Evolutionary conservation across 176 grass and related monocot species (phyloP).

Genomic region (Phoenix roebelenii): DNA sequence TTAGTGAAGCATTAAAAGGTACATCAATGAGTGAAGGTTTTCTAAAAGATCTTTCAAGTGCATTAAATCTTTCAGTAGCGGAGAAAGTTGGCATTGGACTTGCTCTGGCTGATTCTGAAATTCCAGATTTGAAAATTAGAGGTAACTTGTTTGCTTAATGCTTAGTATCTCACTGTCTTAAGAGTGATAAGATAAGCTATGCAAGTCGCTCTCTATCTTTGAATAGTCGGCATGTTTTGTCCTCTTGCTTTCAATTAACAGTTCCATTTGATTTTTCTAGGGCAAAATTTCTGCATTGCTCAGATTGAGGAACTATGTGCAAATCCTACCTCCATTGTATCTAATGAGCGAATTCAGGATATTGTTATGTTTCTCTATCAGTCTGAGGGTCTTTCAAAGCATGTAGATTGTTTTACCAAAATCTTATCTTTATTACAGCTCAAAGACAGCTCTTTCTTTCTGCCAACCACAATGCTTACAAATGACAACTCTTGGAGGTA

Average conservation of each 20-base stretch:
- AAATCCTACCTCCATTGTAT: conserved; percentile 37
- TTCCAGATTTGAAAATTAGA: conserved; percentile 42
- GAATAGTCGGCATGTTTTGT: background rate
- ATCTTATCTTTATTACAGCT: conserved; percentile 58
- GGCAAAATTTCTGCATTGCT: conserved; percentile 57
- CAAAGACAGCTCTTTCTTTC: conserved; percentile 44
- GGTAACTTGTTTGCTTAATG: conserved; percentile 29
- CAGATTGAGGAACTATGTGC: conserved; percentile 67
- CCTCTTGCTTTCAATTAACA: background rate
- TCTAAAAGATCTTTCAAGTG: conserved; percentile 58
- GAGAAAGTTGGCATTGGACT: conserved; percentile 69
- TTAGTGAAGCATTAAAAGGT: conserved; percentile 63
- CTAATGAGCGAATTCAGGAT: conserved; percentile 72
- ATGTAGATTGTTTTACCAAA: conserved; percentile 59
- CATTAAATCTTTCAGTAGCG: conserved; percentile 45
- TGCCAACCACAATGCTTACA: conserved; percentile 36
- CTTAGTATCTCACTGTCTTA: background rate
- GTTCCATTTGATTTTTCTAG: conserved; percentile 28
- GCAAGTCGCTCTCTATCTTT: background rate
- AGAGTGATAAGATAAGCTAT: too few relatives aligned
- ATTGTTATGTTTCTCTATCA: conserved; percentile 76
- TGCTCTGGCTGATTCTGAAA: conserved; percentile 72
- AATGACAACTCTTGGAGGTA: conserved; percentile 46
- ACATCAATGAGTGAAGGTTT: conserved; percentile 35
- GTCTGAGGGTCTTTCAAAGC: conserved; percentile 59